Percentiles rank a stretch among this genome's conserved stretches.
Evolutionary conservation across 768 basidiomycete species (phyloP).

Genomic region (Suillus americanus): DNA sequence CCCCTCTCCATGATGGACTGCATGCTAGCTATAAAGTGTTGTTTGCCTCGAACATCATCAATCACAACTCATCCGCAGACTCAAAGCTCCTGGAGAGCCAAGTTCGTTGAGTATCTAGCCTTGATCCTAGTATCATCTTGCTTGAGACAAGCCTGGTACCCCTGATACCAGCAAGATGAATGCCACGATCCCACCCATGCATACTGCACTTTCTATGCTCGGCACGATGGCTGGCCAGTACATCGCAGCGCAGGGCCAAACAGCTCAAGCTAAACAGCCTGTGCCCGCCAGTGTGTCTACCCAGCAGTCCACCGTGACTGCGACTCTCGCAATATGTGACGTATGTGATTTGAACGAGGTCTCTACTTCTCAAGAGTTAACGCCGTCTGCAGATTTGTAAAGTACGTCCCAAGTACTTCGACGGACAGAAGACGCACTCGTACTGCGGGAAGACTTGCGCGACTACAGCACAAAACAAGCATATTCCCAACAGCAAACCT

Average conservation of each 20-base stretch:
- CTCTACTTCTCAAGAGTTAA: conserved; percentile 7
- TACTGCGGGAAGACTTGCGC: conserved; percentile 61
- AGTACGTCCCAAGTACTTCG: conserved; percentile 52
- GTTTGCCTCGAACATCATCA: conserved; percentile 9
- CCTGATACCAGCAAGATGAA: conserved; percentile 23
- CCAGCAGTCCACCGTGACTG: conserved; percentile 20
- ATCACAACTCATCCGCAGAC: conserved; percentile 40
- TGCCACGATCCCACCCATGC: conserved; percentile 33
- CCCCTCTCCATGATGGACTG: conserved; percentile 13
- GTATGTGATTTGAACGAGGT: conserved; percentile 33
- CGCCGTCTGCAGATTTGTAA: conserved; percentile 47
- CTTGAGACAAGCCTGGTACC: conserved; percentile 11
- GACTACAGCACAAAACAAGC: conserved; percentile 29
- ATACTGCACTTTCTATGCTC: conserved; percentile 35
- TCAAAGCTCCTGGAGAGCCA: conserved; percentile 32
- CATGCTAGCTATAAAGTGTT: conserved; percentile 25
- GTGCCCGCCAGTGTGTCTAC: conserved; percentile 9
- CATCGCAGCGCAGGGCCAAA: conserved; percentile 27
- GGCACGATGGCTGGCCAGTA: conserved; percentile 37
- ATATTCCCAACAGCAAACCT: conserved; percentile 20
- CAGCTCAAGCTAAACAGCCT: conserved; percentile 27
- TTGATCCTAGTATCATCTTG: conserved; percentile 10
- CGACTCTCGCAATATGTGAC: conserved; percentile 45
- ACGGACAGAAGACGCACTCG: conserved; percentile 54
- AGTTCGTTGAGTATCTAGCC: conserved; percentile 9